Evolutionary conservation across 352 stramenopile species (phyloP).

Genomic region (Phytophthora uliginosa): DNA sequence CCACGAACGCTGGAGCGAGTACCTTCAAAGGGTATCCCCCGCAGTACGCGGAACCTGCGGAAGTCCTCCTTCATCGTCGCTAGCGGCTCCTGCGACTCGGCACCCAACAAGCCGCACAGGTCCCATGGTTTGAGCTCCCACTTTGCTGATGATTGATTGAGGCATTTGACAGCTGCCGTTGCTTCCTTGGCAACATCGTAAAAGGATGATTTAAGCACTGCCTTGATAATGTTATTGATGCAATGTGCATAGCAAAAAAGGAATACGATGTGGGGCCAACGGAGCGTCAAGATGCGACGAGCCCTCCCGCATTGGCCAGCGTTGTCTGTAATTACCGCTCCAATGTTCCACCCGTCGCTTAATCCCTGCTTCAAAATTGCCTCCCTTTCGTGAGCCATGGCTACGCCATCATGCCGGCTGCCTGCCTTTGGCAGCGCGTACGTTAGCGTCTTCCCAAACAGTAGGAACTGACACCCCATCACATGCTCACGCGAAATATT

Average conservation of each 20-base stretch:
- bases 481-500: constrained; percentile 16
- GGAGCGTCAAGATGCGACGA: constrained; percentile 1
- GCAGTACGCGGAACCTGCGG: too few relatives aligned
- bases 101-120: too few relatives aligned
- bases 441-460: constrained; percentile 3
- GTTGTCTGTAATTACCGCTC: constrained; percentile 5
- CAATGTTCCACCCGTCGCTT: constrained; percentile 4
- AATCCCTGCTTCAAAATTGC: neutral
- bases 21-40: too few relatives aligned
- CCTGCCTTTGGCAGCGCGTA: constrained; percentile 5
- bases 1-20: too few relatives aligned
- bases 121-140: too few relatives aligned
- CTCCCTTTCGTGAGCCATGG: constrained; percentile 19
- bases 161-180: constrained; percentile 3
- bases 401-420: constrained; percentile 2
- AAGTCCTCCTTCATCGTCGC: too few relatives aligned
- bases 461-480: constrained; percentile 7
- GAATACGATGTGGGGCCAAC: neutral
- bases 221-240: neutral
- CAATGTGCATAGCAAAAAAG: constrained; percentile 7
- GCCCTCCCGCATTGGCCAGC: constrained; percentile 12
- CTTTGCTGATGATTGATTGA: constrained; percentile 14
- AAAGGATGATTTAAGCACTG: constrained; percentile 6
- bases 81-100: too few relatives aligned
- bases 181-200: neutral